Percentiles rank a stretch among this genome's conserved stretches.
Conservation (phyloP, 2,329 filamentous ascomycete genomes). For the Ascochyta pisi region DNA sequence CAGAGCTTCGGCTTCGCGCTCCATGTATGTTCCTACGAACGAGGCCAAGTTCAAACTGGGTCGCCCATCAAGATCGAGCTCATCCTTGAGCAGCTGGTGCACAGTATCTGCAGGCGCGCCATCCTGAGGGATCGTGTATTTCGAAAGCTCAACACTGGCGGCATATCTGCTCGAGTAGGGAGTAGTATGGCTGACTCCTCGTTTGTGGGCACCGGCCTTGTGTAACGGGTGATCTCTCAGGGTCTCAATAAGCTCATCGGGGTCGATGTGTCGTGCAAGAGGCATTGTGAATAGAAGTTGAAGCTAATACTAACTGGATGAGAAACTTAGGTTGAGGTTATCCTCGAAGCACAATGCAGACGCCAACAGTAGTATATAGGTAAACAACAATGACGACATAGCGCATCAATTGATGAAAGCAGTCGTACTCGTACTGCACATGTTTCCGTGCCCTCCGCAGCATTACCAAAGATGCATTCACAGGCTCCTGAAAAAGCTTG, state of each 20-base stretch:
- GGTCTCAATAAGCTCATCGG: constrained; percentile 60
- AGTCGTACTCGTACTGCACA: not conserved
- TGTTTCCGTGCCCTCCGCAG: constrained; percentile 9
- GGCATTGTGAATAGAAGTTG: constrained; percentile 49
- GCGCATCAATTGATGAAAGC: constrained; percentile 1
- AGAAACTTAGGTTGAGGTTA: not conserved
- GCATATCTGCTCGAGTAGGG: constrained; percentile 66
- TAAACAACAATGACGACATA: constrained; percentile 14
- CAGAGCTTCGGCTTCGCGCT: constrained; percentile 68
- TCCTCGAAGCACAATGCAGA: not conserved
- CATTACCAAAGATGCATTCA: constrained; percentile 3
- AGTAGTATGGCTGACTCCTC: constrained; percentile 59
- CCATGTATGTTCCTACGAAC: constrained; percentile 77
- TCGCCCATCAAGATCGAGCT: constrained; percentile 52
- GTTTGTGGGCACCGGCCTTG: constrained; percentile 48
- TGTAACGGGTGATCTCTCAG: constrained; percentile 57
- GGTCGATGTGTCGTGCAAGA: constrained; percentile 61
- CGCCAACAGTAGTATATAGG: constrained; percentile 9
- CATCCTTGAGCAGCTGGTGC: constrained; percentile 64
- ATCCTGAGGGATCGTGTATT: constrained; percentile 64
- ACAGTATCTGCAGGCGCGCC: constrained; percentile 68
- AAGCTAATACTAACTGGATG: not conserved
- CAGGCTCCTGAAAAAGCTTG: constrained; percentile 33
- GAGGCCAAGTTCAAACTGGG: constrained; percentile 72
- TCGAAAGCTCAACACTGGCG: constrained; percentile 62